A percentile compares a stretch with the other conserved stretches of the same genome.
phyloP scores from a whole-genome alignment of 2,329 filamentous ascomycete genomes.

The Aspergillus nomiae region DNA sequence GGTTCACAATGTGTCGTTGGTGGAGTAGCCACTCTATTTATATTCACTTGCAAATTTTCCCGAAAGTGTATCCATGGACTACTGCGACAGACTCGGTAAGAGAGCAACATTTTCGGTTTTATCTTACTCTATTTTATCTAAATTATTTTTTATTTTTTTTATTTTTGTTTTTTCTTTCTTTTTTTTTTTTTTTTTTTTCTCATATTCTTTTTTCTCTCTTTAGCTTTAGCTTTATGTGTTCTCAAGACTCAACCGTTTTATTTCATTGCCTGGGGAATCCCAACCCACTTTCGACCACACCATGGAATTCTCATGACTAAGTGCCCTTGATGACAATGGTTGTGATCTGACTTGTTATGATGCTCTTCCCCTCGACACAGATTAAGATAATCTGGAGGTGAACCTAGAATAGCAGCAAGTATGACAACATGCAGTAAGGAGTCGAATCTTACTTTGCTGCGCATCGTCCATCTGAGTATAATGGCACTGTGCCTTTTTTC shows the following conservation, averaged over 20 bases:
- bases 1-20: conserved; percentile 2
- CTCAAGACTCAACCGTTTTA: background rate
- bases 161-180: too few species aligned
- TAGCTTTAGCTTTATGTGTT: too few species aligned
- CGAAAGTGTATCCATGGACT: conserved; percentile 1
- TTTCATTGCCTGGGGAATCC: background rate
- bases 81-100: background rate
- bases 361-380: background rate
- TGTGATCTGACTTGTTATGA: background rate
- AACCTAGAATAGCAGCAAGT: background rate
- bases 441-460: background rate
- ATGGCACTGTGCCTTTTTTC: background rate
- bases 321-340: background rate
- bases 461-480: background rate
- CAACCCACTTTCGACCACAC: background rate
- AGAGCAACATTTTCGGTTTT: background rate
- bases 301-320: background rate
- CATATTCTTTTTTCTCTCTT: too few species aligned
- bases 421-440: background rate
- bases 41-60: conserved; percentile 6
- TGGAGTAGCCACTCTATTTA: conserved; percentile 7
- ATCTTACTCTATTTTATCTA: background rate
- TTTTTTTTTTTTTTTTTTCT: background rate
- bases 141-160: background rate
- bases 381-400: conserved; percentile 1